Evolutionary conservation across 768 basidiomycete species (phyloP), one percentile per base, ranked within the genome.

Genomic region (Leccinum olivaceopallidum): DNA sequence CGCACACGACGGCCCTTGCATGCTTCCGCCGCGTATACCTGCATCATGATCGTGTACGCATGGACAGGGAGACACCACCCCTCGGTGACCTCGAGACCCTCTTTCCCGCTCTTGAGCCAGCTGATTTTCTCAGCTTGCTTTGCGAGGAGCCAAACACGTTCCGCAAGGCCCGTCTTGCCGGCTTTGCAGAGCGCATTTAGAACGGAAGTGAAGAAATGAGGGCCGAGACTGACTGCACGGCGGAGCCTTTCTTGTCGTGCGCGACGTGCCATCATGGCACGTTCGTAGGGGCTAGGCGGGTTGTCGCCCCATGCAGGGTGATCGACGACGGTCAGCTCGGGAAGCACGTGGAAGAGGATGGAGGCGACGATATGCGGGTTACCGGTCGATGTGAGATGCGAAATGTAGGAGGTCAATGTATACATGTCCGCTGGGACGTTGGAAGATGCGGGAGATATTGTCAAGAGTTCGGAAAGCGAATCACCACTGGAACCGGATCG

Each of bases 11-110:
- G 59, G 52, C 60, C 72, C 63, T 69, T 71, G 49, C 67, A 71
- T n/a, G 78, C 79, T 68, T 83, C 80, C 4, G 69, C 65, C 1
- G 76, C 80, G 62, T 89, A 91, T 34, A 83, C 75, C 52, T 85
- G 79, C 58, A 94, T 69, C 85, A 92, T 90, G 53, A 82, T 74
- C 2, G 89, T 92, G 69, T 90, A 93, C 2, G 88, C 85, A 9
- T 85, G 78, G 3, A 86, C 73, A 8, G 86, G 83, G 20, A 93
- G 73, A 56, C 78, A 78, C 91, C 91, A 94, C 0, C 87, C 84
- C 50, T 75, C 58, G 30, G 55, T 58, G 22, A 62, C 50, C 24
- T 73, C 62, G 18, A 65, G 65, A 16, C 69, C 62, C 9, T 65
- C 63, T 20, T 64, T 61, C 7, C 70, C 67, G 9, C 20, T n/a